A percentile compares a stretch with the other conserved stretches of the same genome.
phyloP scores from a whole-genome alignment of 257 asterid genomes.

The Solanum etuberosum region DNA sequence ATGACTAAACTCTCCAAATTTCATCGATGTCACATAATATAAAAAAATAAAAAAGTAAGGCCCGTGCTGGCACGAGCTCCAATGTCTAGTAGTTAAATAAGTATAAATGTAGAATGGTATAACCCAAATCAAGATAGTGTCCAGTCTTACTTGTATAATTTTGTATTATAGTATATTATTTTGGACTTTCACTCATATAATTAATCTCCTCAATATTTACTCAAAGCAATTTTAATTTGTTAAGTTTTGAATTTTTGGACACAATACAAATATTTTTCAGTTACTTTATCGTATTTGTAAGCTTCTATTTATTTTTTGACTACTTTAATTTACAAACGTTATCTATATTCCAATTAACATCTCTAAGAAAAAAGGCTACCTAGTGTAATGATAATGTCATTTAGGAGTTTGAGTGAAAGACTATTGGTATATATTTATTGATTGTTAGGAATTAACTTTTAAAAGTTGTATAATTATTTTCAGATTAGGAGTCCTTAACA shows the following conservation, averaged over 20 bases:
- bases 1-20: no score
- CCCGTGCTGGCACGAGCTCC: no score
- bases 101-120: background rate
- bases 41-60: no score
- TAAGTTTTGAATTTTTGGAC: background rate
- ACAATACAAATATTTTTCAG: no score
- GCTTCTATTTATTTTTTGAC: background rate
- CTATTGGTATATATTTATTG: no score
- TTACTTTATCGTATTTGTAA: no score
- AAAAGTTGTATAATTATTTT: no score
- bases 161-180: background rate
- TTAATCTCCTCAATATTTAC: background rate
- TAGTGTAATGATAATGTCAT: background rate
- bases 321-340: background rate
- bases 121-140: background rate
- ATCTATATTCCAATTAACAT: background rate
- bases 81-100: no score
- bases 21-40: no score
- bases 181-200: no score
- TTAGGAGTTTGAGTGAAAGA: background rate
- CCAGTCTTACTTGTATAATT: background rate
- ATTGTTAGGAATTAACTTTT: no score
- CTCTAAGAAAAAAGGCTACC: background rate
- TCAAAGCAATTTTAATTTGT: background rate
- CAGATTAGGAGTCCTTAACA: no score